Evolutionary conservation across 2,329 filamentous ascomycete genomes (phyloP).

Genomic region (Nigrospora oryzae): DNA sequence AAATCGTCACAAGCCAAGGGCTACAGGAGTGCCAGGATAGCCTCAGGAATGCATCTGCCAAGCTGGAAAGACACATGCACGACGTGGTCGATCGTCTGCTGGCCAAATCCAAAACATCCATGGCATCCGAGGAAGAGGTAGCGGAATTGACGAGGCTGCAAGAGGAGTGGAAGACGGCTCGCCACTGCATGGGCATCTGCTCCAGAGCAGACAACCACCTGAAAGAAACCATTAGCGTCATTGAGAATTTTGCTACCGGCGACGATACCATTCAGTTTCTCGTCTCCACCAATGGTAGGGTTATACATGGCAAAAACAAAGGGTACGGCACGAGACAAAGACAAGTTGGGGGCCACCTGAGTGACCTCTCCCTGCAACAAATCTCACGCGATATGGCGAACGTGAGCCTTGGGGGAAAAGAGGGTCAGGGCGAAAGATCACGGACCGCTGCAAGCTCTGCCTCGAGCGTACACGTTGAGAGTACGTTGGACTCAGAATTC

Average conservation of each 20-base stretch:
- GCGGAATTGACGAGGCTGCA: conserved; percentile 21
- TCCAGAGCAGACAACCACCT: neutral
- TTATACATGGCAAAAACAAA: neutral
- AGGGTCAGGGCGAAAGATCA: neutral
- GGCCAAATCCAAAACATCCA: conserved; percentile 17
- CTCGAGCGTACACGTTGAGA: neutral
- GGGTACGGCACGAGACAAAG: neutral
- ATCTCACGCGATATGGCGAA: neutral
- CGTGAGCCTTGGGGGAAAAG: too few relatives aligned
- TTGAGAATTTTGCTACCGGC: neutral
- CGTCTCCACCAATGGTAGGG: neutral
- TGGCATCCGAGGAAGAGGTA: conserved; percentile 17
- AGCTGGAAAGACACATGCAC: neutral
- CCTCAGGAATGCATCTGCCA: conserved; percentile 13
- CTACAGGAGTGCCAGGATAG: conserved; percentile 25
- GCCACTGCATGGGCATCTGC: neutral
- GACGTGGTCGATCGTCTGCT: conserved; percentile 17
- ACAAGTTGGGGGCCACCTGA: neutral
- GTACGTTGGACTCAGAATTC: neutral
- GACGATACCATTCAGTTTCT: neutral
- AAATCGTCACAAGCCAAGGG: conserved; percentile 20
- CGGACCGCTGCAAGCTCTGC: neutral
- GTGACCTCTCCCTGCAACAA: neutral
- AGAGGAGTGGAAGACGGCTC: conserved; percentile 23
- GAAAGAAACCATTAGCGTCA: neutral